Base-by-base conservation (phyloP, 1,284 basidiomycete species). In the Microbotryomycetes sp. region DNA sequence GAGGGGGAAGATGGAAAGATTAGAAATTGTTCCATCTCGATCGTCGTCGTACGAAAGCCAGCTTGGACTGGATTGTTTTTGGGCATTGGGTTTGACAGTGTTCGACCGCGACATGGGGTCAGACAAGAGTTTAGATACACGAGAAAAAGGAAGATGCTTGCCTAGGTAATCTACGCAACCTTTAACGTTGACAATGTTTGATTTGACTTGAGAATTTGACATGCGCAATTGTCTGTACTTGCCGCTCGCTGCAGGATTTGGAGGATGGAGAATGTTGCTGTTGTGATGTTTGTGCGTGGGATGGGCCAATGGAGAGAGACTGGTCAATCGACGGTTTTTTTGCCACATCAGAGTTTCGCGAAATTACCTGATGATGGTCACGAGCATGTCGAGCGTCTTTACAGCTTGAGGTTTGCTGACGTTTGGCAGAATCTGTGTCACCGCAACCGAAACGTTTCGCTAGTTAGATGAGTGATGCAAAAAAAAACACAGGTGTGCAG, bases 161-260 rank as follows among this genome's bases (percentile, higher is more conserved):
- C 35, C 18, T 18, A 41, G 35, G 18, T 41, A 41, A 18, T 41
- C 35, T 41, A 11, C 35, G 11, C 11, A 41, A 18, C 35, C 35
- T 41, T 41, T 41, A 5, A 61, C 57, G 16, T 47, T 15, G 48
- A 65, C 52, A 41, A 67, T 13, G 23, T 52, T 52, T 21, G 54
- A 45, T 9, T 45, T 6, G 45, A 67, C 57, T n/a, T 54, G 52
- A 13, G 29, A 1, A 63, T 67, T 67, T 9, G 63, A 56, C 9
- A 63, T 41, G 11, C 66, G 60, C 27, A 67, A 21, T 7, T 67
- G 66, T 13, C 66, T 60, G 51, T 55, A 67, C 28, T 67, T 67
- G 27, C 28, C 26, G 4, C 60, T 54, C 16, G 52, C 46, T n/a
- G 56, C 21, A 0, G 63, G 63, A 28, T 65, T 61, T 18, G 66